Evolutionary conservation across 176 grass and related monocot species (phyloP).

Genomic region (Rhynchospora tenuis): DNA sequence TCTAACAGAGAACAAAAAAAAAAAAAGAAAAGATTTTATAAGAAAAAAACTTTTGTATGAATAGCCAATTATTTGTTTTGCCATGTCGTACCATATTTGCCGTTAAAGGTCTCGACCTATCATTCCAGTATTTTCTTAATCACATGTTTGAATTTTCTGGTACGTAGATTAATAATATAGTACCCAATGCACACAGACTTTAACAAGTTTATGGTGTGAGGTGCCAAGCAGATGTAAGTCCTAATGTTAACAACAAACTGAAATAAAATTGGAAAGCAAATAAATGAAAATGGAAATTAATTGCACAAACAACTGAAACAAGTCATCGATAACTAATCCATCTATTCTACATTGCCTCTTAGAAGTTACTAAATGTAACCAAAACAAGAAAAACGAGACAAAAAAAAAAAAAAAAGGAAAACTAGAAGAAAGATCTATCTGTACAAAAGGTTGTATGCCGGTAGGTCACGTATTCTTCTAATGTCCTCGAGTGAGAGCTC

Average conservation of each 20-base stretch:
- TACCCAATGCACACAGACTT: neutral
- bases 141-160: neutral
- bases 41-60: neutral
- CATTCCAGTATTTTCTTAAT: neutral
- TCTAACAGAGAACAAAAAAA: neutral
- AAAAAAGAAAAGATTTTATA: neutral
- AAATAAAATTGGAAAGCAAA: neutral
- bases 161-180: neutral
- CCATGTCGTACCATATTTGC: neutral
- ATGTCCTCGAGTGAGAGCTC: conserved; percentile 80
- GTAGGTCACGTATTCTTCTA: conserved; percentile 63
- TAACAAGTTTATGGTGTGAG: neutral
- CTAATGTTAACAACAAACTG: neutral
- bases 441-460: conserved; percentile 77
- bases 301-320: neutral
- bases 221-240: neutral
- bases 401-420: neutral
- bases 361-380: neutral
- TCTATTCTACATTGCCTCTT: neutral
- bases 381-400: neutral
- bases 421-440: conserved; percentile 27
- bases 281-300: neutral
- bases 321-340: neutral
- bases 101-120: neutral
- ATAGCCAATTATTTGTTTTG: neutral